Conservation (phyloP, 2,329 filamentous ascomycete species). For the Colletotrichum cordylinicola region DNA sequence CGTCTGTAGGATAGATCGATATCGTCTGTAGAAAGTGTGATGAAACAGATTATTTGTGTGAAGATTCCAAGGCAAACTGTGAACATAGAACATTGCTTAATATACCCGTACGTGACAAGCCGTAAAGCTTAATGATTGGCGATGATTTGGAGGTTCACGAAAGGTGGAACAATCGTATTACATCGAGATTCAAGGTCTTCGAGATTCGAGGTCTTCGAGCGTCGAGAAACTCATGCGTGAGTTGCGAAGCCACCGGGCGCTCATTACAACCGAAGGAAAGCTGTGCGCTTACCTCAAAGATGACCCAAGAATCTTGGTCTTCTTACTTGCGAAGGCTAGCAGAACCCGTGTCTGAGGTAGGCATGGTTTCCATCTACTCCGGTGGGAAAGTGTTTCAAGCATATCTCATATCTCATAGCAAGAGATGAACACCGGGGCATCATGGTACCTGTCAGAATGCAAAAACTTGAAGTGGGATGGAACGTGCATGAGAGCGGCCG, state of each 20-base stretch:
- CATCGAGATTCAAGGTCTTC: not conserved
- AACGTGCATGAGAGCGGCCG: not conserved
- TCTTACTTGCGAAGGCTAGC: not conserved
- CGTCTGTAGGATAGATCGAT: too few species aligned
- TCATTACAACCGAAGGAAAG: not conserved
- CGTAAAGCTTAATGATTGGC: too few species aligned
- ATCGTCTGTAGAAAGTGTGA: not conserved
- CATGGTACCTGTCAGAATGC: not conserved
- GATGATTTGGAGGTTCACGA: not conserved
- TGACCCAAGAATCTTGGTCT: not conserved
- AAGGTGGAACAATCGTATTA: accelerated
- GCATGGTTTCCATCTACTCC: not conserved
- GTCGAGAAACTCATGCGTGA: not conserved
- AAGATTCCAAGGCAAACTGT: not conserved
- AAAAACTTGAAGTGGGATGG: too few species aligned
- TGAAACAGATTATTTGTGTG: not conserved
- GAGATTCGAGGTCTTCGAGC: not conserved
- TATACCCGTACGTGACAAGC: too few species aligned
- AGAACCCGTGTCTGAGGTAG: not conserved
- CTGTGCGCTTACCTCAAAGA: not conserved
- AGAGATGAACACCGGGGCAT: not conserved
- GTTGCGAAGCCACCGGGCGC: not conserved
- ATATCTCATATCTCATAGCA: not conserved
- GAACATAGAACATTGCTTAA: too few species aligned
- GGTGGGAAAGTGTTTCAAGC: not conserved